These are phyloP conservation scores for Metarhizium anisopliae DNA, from an alignment of 2,329 filamentous ascomycete species.

Conservation along the genomic window DNA sequence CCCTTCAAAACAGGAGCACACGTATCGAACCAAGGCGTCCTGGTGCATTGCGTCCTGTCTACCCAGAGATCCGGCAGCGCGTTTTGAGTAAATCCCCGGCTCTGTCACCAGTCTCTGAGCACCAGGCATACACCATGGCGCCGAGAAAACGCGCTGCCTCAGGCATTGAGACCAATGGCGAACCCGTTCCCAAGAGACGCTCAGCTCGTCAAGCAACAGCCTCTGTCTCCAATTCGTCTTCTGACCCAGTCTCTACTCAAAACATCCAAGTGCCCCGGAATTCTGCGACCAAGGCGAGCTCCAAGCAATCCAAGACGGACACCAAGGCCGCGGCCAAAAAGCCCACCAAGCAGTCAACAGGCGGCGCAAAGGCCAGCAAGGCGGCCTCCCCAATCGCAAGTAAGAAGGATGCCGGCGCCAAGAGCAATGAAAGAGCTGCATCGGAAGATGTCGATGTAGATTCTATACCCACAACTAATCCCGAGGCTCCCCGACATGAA, in stretches of 20 bases:
- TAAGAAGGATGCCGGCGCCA: not conserved
- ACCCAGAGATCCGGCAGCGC: not conserved
- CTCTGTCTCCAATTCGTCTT: not conserved
- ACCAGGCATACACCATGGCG: not conserved
- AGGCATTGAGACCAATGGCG: slow-evolving; percentile 3
- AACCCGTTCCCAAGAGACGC: slow-evolving; percentile 17
- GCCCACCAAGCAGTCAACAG: not conserved
- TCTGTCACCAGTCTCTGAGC: not conserved
- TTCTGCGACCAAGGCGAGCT: not conserved
- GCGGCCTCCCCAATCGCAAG: not conserved
- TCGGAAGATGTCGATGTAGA: slow-evolving; percentile 23
- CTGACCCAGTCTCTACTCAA: no score
- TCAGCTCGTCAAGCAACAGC: slow-evolving; percentile 17
- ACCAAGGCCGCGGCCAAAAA: not conserved
- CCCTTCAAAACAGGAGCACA: not conserved
- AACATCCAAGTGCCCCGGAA: not conserved
- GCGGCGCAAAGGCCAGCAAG: not conserved
- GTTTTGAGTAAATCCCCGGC: not conserved
- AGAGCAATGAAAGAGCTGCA: slow-evolving; percentile 3
- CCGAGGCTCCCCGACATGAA: slow-evolving; percentile 28
- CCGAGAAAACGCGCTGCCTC: slow-evolving; percentile 3
- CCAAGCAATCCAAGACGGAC: not conserved
- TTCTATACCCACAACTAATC: slow-evolving; percentile 27
- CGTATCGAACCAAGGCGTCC: not conserved
- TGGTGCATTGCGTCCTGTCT: not conserved